phyloP scores from a whole-genome alignment of 805 yeast genomes.

The Saccharomyces jurei region DNA sequence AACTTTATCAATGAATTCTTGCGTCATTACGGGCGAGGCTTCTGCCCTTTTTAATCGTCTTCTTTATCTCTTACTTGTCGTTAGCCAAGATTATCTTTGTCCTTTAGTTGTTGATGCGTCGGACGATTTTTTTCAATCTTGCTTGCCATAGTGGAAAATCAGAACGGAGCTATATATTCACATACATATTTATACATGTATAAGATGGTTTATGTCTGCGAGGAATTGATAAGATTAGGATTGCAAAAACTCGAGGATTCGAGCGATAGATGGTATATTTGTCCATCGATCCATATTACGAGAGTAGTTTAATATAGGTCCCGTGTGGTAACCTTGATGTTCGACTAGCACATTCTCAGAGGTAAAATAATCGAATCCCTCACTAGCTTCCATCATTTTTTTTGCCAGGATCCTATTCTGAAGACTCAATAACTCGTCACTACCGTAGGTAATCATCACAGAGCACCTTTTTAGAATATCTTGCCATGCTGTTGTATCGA shows the following conservation, averaged over 20 bases:
- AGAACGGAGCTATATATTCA: not conserved
- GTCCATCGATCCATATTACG: not conserved
- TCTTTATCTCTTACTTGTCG: not conserved
- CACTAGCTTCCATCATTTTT: constrained; percentile 2
- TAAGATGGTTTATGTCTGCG: not conserved
- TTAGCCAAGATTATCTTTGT: not conserved
- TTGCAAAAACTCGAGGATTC: constrained; percentile 2
- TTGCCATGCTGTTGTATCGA: constrained; percentile 12
- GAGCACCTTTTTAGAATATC: constrained; percentile 6
- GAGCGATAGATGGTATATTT: not conserved
- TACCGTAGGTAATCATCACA: constrained; percentile 16
- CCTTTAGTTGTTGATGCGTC: not conserved
- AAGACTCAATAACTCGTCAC: constrained; percentile 15
- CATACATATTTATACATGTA: not conserved
- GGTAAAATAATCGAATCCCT: not conserved
- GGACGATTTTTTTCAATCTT: not conserved
- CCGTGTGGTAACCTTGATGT: constrained; percentile 12
- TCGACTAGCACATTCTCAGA: not conserved
- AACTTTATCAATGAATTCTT: constrained; percentile 39
- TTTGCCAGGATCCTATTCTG: constrained; percentile 11
- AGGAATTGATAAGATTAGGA: not conserved
- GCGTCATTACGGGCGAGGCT: constrained; percentile 41
- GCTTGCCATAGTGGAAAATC: not conserved
- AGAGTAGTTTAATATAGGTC: constrained; percentile 6
- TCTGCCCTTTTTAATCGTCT: not conserved